Conservation (phyloP, 805 yeast genomes). For the Candida boidinii region DNA sequence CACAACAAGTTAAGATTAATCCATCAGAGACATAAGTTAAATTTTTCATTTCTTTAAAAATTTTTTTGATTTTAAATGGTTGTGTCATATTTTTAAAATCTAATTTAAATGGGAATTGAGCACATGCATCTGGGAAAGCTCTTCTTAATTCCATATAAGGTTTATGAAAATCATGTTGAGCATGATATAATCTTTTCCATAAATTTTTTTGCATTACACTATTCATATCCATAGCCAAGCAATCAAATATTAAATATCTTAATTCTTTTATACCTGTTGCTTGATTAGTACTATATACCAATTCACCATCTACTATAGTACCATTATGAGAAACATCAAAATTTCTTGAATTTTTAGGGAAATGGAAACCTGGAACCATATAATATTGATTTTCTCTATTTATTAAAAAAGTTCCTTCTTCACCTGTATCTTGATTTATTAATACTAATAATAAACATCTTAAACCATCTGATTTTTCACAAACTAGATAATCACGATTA, state of each 20-base stretch:
- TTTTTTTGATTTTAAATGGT: conserved; percentile 68
- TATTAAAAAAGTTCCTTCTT: conserved; percentile 83
- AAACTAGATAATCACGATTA: conserved; percentile 78
- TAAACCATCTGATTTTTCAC: conserved; percentile 94
- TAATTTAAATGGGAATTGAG: conserved; percentile 75
- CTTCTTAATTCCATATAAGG: conserved; percentile 72
- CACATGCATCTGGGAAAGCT: conserved; percentile 64
- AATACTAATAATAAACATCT: conserved; percentile 70
- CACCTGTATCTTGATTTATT: conserved; percentile 53
- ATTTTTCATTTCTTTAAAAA: conserved; percentile 60
- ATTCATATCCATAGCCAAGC: conserved; percentile 75
- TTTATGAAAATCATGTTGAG: conserved; percentile 68
- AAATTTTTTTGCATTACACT: conserved; percentile 62
- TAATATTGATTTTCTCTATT: conserved; percentile 85
- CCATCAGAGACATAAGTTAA: conserved; percentile 92
- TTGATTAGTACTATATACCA: conserved; percentile 62
- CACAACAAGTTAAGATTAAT: conserved; percentile 84
- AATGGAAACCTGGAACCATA: conserved; percentile 74
- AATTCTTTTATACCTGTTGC: conserved; percentile 50
- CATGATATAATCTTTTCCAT: conserved; percentile 79
- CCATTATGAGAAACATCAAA: conserved; percentile 69
- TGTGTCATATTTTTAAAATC: conserved; percentile 84
- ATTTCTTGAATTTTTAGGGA: conserved; percentile 48
- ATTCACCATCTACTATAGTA: conserved; percentile 88
- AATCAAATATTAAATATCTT: conserved; percentile 84